Evolutionary conservation across 345 rosid genomes (phyloP), one percentile per base, ranked within the genome.

Genomic region (Clarkia xantiana): DNA sequence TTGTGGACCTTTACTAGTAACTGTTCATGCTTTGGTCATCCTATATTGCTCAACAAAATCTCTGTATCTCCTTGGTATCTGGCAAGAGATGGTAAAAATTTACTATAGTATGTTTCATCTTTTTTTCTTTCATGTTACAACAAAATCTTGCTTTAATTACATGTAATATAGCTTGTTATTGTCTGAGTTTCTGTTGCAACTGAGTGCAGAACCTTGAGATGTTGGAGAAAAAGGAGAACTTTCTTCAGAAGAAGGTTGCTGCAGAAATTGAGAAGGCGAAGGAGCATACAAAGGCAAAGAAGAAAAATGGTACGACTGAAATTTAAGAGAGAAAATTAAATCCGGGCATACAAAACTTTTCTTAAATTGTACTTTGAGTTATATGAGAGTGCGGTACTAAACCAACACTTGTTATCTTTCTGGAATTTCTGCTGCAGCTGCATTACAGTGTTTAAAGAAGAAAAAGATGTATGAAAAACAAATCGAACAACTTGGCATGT

Each of bases 151-250:
- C 25, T 22, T 11, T 47, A 34, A 14, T 18, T 47, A 17, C 36
- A 3, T 34, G 18, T 18, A 5, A 16, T 42, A 13, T n/a, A n/a
- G 16, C 16, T n/a, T 44, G 1, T 15, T 49, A 40, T 11, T 40
- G 15, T 49, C 14, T 49, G 11, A 42, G 14, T n/a, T 19, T 43
- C 18, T 44, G 4, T 10, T 14, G 0, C 14, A 7, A 18, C 19
- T 40, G 8, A 14, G n/a, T 43, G 39, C 43, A 58, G 62, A 49
- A 52, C 16, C 62, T 58, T 11, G 62, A 58, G 47, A 58, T 72
- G 77, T 49, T 72, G 14, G 77, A 72, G 71, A 72, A 72, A 46
- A 72, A 68, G 62, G 74, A 72, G 62, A 68, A 69, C 14, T 62
- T 68, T 8, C 74, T 72, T 1, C 13, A 18, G 2, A 72, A 65